Evolutionary conservation across 2,329 filamentous ascomycete genomes (phyloP).

Genomic region (Neopestalotiopsis sp.): DNA sequence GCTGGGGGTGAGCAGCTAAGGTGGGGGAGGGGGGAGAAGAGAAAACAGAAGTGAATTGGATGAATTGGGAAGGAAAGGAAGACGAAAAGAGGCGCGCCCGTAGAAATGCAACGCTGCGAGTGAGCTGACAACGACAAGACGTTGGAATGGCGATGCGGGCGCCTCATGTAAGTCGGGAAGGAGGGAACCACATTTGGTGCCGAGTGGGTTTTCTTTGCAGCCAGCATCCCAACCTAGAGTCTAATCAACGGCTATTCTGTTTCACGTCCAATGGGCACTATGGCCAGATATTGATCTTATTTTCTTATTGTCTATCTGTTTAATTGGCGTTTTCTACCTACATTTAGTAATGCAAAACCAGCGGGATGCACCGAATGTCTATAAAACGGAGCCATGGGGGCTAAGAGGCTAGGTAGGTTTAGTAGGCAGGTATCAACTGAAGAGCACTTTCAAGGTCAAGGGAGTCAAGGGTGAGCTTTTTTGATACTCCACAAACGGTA

Average conservation of each 20-base stretch:
- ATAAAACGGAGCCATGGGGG: slow-evolving; percentile 13
- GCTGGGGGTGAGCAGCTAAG: neutral
- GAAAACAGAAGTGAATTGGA: neutral
- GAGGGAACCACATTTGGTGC: slow-evolving; percentile 11
- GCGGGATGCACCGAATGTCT: slow-evolving; percentile 16
- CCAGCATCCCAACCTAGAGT: neutral
- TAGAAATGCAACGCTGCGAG: neutral
- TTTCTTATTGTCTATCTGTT: neutral
- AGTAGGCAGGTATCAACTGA: neutral
- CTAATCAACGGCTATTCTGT: neutral
- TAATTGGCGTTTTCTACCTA: neutral
- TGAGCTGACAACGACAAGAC: slow-evolving; percentile 2
- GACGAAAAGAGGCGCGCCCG: neutral
- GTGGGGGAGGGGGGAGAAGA: neutral
- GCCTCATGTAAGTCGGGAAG: slow-evolving; percentile 19
- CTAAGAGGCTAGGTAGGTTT: too few species aligned
- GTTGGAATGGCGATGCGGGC: neutral
- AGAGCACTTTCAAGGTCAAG: neutral
- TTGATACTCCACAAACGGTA: neutral
- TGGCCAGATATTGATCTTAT: neutral
- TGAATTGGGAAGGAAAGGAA: slow-evolving; percentile 6
- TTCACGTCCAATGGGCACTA: neutral
- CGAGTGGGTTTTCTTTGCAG: neutral
- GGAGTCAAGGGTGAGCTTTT: neutral
- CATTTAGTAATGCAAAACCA: neutral